A percentile compares a stretch with the other conserved stretches of the same genome.
Evolutionary conservation across 306 rosid genomes (phyloP).

Genomic region (Lagenaria siceraria): DNA sequence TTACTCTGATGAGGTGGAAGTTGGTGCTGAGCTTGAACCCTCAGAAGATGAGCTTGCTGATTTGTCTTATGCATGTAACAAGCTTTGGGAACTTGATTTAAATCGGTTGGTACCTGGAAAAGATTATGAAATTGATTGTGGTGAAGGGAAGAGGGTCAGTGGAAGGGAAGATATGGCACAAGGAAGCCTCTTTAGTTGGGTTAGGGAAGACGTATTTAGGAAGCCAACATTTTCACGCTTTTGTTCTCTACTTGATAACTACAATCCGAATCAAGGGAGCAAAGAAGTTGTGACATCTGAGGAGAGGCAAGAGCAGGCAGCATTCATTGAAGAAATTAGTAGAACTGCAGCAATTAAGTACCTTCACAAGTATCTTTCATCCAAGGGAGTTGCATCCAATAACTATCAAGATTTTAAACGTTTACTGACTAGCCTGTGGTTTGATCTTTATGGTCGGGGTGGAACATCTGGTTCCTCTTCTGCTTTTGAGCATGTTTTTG

Average conservation of each 20-base stretch:
- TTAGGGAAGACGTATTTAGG: constrained; percentile 52
- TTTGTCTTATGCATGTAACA: constrained; percentile 61
- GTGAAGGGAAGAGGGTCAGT: constrained; percentile 74
- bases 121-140: constrained; percentile 89
- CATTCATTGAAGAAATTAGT: constrained; percentile 89
- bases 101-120: constrained; percentile 67
- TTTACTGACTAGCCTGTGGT: constrained; percentile 55
- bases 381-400: constrained; percentile 44
- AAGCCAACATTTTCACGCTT: constrained; percentile 74
- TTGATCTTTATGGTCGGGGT: constrained; percentile 82
- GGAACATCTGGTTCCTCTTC: constrained; percentile 85
- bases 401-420: constrained; percentile 61
- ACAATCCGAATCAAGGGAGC: constrained; percentile 66
- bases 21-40: constrained; percentile 37
- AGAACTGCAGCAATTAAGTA: constrained; percentile 87
- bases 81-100: constrained; percentile 77
- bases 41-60: constrained; percentile 65
- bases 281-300: constrained; percentile 85
- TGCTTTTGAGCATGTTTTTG: constrained; percentile 93
- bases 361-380: constrained; percentile 61
- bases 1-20: constrained; percentile 56
- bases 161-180: constrained; percentile 64
- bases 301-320: constrained; percentile 87
- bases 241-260: constrained; percentile 82
- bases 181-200: constrained; percentile 63